phyloP scores from a whole-genome alignment of 345 rosid genomes.

The Moricandia moricandioides region DNA sequence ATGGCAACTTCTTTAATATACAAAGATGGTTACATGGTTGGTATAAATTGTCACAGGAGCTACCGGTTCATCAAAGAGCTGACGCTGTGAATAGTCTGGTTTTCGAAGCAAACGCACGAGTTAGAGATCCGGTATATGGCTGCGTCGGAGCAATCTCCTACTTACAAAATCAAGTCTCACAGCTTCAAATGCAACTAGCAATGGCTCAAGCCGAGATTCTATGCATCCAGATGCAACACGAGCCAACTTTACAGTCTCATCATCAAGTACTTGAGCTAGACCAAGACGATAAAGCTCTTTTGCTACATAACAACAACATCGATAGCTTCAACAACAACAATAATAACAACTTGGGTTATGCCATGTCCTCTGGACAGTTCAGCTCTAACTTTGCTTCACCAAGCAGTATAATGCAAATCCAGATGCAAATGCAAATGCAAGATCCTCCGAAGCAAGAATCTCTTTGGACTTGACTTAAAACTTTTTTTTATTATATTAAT shows the following conservation, averaged over 20 bases:
- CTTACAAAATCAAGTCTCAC: constrained; percentile 77
- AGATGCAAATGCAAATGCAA: constrained; percentile 47
- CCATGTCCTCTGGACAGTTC: constrained; percentile 39
- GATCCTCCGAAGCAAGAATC: constrained; percentile 76
- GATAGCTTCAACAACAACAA: constrained; percentile 13
- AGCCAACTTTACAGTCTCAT: constrained; percentile 42
- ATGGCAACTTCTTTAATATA: background rate
- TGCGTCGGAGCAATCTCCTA: constrained; percentile 80
- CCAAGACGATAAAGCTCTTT: constrained; percentile 50
- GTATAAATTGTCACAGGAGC: constrained; percentile 46
- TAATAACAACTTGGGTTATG: constrained; percentile 36
- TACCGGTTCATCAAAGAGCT: constrained; percentile 73
- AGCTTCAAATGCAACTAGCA: constrained; percentile 79
- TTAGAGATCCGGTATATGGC: constrained; percentile 82
- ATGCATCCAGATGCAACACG: constrained; percentile 76
- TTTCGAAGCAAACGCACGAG: constrained; percentile 81
- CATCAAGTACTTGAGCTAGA: constrained; percentile 37
- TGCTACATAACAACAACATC: constrained; percentile 25
- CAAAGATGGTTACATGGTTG: constrained; percentile 12
- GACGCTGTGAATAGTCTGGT: constrained; percentile 83
- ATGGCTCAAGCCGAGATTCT: constrained; percentile 78
- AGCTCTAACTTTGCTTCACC: constrained; percentile 54
- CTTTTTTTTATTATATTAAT: background rate
- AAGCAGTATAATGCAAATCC: constrained; percentile 46
- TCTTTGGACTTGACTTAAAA: constrained; percentile 55